Conservation (phyloP, 371 early-diverging fungal genomes). For the Rhizopus microsporus region DNA sequence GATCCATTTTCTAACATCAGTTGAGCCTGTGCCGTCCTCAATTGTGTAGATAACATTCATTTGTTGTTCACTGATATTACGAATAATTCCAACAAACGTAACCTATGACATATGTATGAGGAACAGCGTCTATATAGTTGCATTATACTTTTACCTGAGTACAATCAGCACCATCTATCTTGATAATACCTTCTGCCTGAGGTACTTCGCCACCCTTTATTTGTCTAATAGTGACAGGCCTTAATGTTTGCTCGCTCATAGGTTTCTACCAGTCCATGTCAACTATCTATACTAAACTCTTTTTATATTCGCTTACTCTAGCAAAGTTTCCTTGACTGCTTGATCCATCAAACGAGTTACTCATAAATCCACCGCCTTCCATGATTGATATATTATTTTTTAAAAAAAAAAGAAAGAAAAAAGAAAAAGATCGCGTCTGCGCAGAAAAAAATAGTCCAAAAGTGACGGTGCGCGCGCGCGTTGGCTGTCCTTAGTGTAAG, state of each 20-base stretch:
- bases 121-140: not conserved
- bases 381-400: not conserved
- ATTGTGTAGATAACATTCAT: constrained; percentile 64
- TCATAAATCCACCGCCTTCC: constrained; percentile 5
- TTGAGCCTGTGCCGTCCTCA: constrained; percentile 78
- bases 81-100: constrained; percentile 68
- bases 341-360: not conserved
- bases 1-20: constrained; percentile 71
- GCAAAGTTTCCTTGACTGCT: constrained; percentile 1
- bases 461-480: no score
- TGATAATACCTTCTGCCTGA: constrained; percentile 53
- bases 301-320: constrained; percentile 9
- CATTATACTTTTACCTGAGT: constrained; percentile 49
- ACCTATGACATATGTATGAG: constrained; percentile 32
- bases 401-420: not conserved
- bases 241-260: constrained; percentile 50
- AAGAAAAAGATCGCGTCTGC: constrained; percentile 4
- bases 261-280: constrained; percentile 25
- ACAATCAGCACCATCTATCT: constrained; percentile 67
- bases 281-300: not conserved
- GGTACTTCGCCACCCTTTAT: constrained; percentile 44
- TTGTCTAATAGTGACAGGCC: constrained; percentile 79
- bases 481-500: no score
- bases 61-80: constrained; percentile 48
- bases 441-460: not conserved